Evolutionary conservation across 257 asterid species (phyloP), one percentile per base, ranked within the genome.

Genomic region (Lithospermum erythrorhizon): DNA sequence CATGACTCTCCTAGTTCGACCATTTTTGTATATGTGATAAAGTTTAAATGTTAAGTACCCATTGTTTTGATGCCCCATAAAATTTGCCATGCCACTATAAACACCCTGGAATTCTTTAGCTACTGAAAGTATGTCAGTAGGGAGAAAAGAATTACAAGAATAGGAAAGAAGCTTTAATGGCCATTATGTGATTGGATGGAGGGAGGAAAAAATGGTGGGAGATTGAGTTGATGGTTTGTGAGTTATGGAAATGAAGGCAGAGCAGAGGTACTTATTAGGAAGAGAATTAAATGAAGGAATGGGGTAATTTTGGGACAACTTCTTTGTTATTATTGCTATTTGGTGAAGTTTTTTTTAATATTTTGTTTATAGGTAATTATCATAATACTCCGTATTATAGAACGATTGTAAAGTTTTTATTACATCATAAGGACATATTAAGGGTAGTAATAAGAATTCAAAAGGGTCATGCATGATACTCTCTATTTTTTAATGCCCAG

Each of bases 31-130:
- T n/a, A 21, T 21, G 45, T 9, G 37, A 45, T 10, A 23, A 32
- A 22, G 32, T 21, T 41, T 60, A 23, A 19, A 3, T 27, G 11
- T 22, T 22, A 4, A 64, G 10, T 73, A 84, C 93, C 93, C 94
- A 84, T 84, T 4, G 87, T 84, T 6, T 87, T 87, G 94, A 82
- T 59, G 87, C 89, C 0, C 94, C 94, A 55, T 84, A 84, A 64
- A 84, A 84, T 67, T 56, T 76, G 53, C 94, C 94, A 85, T 3
- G 61, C 35, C 35, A 6, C 77, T 77, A 63, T 37, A 73, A 79
- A 84, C 14, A 73, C 76, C 89, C 89, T 0, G 79, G 86, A 9
- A 81, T 74, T 29, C 64, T 72, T 2, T n/a, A n/a, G 77, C 81
- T 7, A 75, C 64, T 3, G 61, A 76, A 35, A 32, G n/a, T n/a